Conservation (phyloP, 306 rosid species). For the Lathyrus oleraceus region DNA sequence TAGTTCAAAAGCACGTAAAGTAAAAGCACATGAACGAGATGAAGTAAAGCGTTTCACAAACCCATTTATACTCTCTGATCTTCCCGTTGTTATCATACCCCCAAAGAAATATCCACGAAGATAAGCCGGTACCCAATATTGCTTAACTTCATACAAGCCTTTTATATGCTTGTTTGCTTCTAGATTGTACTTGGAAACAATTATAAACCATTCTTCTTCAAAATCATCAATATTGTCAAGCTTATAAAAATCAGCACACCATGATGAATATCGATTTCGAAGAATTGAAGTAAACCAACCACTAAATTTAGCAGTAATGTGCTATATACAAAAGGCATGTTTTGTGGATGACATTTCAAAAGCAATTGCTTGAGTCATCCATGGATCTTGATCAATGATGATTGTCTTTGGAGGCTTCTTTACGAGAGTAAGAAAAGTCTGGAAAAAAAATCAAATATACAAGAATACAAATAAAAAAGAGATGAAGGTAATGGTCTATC, state of each 20-base stretch:
- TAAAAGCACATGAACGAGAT: too few species aligned
- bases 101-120: not conserved
- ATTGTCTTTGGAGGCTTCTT: not conserved
- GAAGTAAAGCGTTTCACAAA: not conserved
- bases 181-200: not conserved
- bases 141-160: not conserved
- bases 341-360: not conserved
- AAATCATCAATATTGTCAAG: not conserved
- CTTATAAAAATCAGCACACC: not conserved
- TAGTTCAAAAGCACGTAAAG: too few species aligned
- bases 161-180: constrained; percentile 11
- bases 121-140: not conserved
- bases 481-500: not conserved
- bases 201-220: not conserved
- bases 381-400: not conserved
- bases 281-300: not conserved
- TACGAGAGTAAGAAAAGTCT: not conserved
- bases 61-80: not conserved
- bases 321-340: not conserved
- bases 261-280: not conserved
- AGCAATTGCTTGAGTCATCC: not conserved
- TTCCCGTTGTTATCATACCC: not conserved
- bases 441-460: not conserved
- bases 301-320: constrained; percentile 17
- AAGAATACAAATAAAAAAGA: not conserved